Conservation (phyloP, 1,139 yeast genomes). For the Pichia cactophila region DNA sequence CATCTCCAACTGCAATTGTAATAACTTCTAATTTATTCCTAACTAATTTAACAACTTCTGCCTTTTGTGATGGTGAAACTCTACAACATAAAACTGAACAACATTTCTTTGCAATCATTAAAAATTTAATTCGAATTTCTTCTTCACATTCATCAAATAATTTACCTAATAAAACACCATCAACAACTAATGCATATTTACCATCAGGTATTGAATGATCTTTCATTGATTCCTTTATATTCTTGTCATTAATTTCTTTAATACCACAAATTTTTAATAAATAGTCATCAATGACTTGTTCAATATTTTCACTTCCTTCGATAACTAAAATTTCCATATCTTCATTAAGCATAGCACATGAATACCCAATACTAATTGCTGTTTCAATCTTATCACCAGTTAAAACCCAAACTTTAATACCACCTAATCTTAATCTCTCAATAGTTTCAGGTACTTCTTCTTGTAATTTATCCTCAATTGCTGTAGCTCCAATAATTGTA, state of each 20-base stretch:
- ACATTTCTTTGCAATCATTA: slow-evolving; percentile 52
- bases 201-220: slow-evolving; percentile 47
- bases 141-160: slow-evolving; percentile 31
- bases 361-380: slow-evolving; percentile 94
- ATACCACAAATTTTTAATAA: slow-evolving; percentile 37
- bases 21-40: slow-evolving; percentile 43
- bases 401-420: slow-evolving; percentile 92
- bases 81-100: slow-evolving; percentile 57
- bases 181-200: slow-evolving; percentile 44
- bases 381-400: slow-evolving; percentile 98
- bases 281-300: slow-evolving; percentile 33
- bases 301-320: slow-evolving; percentile 26
- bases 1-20: slow-evolving; percentile 63
- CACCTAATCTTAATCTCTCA: slow-evolving; percentile 78
- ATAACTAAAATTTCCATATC: slow-evolving; percentile 81
- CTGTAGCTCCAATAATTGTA: slow-evolving; percentile 87
- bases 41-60: slow-evolving; percentile 47
- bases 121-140: slow-evolving; percentile 35
- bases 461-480: slow-evolving; percentile 92
- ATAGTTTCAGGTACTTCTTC: slow-evolving; percentile 94
- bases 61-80: slow-evolving; percentile 60
- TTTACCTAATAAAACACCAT: slow-evolving; percentile 45
- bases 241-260: slow-evolving; percentile 24
- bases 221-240: slow-evolving; percentile 34
- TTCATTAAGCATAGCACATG: slow-evolving; percentile 84